Evolutionary conservation across 139 green algal genomes (phyloP).

Genomic region (Chlorella sp.): DNA sequence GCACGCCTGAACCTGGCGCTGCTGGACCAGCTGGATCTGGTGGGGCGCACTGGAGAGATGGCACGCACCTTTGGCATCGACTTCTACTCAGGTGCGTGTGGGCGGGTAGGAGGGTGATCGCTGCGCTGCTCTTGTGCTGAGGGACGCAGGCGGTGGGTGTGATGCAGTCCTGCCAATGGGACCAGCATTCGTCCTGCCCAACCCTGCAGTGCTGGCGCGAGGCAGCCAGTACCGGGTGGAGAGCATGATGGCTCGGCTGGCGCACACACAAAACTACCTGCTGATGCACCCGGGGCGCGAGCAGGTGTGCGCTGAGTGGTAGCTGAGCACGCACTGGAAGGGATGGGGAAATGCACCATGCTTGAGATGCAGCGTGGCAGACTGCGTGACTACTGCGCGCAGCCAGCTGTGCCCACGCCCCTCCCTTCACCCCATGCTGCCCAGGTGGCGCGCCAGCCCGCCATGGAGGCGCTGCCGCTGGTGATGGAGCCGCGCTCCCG

Average conservation of each 20-base stretch:
- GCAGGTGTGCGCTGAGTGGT: neutral
- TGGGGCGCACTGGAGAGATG: conserved; percentile 89
- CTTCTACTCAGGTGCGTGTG: conserved; percentile 83
- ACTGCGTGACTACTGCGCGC: no score
- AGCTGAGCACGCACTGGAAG: no score
- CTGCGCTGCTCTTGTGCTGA: no score
- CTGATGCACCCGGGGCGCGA: conserved; percentile 6
- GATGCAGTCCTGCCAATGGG: no score
- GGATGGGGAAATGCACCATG: no score
- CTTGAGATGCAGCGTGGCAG: no score
- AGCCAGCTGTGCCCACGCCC: no score
- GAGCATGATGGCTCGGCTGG: conserved; percentile 91
- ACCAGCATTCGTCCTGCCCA: no score
- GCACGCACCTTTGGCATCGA: conserved; percentile 97
- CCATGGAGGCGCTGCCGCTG: conserved; percentile 94
- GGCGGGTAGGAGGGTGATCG: neutral
- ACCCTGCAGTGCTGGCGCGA: conserved; percentile 62
- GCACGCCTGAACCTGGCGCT: conserved; percentile 81
- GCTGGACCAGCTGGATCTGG: conserved; percentile 91
- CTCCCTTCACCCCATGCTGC: no score
- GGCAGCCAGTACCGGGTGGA: conserved; percentile 97
- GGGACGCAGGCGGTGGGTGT: no score
- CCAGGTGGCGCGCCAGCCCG: conserved; percentile 71
- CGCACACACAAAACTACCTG: conserved; percentile 96
- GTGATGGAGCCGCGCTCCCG: conserved; percentile 95